Evolutionary conservation across 768 basidiomycete genomes (phyloP), one percentile per base, ranked within the genome.

Genomic region (Pleurotus citrinopileatus): DNA sequence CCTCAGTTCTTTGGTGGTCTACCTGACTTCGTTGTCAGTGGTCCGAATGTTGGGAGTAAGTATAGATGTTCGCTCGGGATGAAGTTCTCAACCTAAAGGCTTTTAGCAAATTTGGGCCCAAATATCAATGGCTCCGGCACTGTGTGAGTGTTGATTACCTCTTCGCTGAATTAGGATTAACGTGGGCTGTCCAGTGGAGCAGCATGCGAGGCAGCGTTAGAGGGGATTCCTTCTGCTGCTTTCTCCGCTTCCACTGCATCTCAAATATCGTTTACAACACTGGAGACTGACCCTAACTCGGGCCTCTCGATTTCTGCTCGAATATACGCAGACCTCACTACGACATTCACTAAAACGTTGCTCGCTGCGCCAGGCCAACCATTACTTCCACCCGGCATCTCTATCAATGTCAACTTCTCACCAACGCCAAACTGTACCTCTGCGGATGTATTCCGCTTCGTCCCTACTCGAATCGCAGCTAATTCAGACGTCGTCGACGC

Each of bases 321-420:
- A 22, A 59, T 60, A 3, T 62, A 64, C 34, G 57, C 59, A 13
- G 42, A 44, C 26, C 61, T 65, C 17, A 55, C 59, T 25, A 52
- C 59, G 5, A 61, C 29, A 10, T 51, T 64, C 26, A 52, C 55
- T 2, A 22, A 52, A 12, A 46, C 64, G 13, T 56, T 72, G 42
- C 52, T 67, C 29, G 55, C 55, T 12, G 25, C 56, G 7, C 48
- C 59, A 2, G 51, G 57, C 9, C 23, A 17, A 37, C 65, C 69
- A 13, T 55, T 69, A 55, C 65, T 74, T 15, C 72, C 70, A 0
- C 20, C 62, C 1, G 62, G 62, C 37, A 60, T 68, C 36, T 60
- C 65, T 22, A 55, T 74, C 38, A 72, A 71, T 57, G 70, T 74
- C 55, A 74, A 73, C 58, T 71, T 61, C 58, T 62, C 70, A 4